Evolutionary conservation across 2,329 filamentous ascomycete species (phyloP), one percentile per base, ranked within the genome.

Genomic region (Paraconiothyrium sp.): DNA sequence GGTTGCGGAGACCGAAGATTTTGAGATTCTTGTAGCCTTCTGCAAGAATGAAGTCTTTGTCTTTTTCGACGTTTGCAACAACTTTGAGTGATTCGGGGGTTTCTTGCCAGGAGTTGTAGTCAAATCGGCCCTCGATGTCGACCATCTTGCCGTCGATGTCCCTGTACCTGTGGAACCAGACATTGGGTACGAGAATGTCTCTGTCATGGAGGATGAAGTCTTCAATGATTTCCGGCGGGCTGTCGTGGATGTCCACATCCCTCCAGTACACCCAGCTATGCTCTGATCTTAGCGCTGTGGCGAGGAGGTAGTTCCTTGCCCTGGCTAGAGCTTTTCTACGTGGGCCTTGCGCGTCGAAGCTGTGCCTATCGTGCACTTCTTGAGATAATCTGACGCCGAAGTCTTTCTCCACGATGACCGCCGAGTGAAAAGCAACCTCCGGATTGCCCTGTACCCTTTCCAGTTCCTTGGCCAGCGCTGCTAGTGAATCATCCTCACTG

Each of bases 231-330:
- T 87, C 90, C 66, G 87, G 86, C 1, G 94, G 93, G 77, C 91
- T 97, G 75, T 99, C 94, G 50, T 92, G 89, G 71, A 99, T 97
- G 79, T 99, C 95, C 54, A 97, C 94, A 78, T 99, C 95, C 62
- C 95, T 89, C 95, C 95, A 99, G 79, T 97, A 98, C 9, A 98
- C 94, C 95, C 95, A 99, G 9, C 93, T 94, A 77, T 99, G 95
- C 64, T 98, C 93, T 0, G 93, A 89, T 82, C 96, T 97, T 72
- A 99, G 77, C 3, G 95, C 90, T 0, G 92, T 85, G 35, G 89
- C 88, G 1, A 99, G 87, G 22, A 99, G 85, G 79, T 97, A 99
- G 79, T 99, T 99, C 70, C 95, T 88, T 32, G 95, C 95, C 69
- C 86, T 89, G 49, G 91, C 95, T 87, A 99, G 94, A 39, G 90